Conservation (phyloP, 2,329 filamentous ascomycete genomes). For the Alternaria tenuissima region DNA sequence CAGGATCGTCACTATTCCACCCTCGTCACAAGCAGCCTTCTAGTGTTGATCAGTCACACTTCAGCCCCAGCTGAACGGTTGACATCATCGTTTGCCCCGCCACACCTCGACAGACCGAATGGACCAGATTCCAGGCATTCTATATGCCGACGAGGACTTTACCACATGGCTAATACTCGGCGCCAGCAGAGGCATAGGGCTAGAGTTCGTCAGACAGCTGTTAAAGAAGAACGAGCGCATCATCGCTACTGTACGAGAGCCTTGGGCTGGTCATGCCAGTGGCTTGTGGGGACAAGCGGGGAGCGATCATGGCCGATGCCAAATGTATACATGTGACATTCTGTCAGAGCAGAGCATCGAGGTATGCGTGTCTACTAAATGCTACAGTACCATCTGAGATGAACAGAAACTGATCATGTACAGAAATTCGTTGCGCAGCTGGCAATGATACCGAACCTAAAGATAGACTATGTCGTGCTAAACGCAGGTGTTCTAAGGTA, state of each 20-base stretch:
- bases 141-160: constrained; percentile 52
- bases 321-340: constrained; percentile 63
- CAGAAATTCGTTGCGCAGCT: constrained; percentile 57
- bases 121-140: constrained; percentile 55
- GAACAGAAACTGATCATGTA: background rate
- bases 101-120: constrained; percentile 35
- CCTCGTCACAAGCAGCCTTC: constrained; percentile 1
- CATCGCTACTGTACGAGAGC: constrained; percentile 61
- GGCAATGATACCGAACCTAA: constrained; percentile 51
- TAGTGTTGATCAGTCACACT: constrained; percentile 4
- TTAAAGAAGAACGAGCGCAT: constrained; percentile 58
- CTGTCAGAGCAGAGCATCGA: constrained; percentile 61
- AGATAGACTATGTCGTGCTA: constrained; percentile 63
- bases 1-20: constrained; percentile 1
- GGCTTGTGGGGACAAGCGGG: constrained; percentile 54
- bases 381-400: background rate
- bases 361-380: constrained; percentile 29
- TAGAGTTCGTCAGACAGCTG: constrained; percentile 62
- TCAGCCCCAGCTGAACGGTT: constrained; percentile 8
- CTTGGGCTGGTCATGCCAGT: constrained; percentile 51
- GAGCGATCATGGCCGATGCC: constrained; percentile 56
- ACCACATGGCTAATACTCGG: constrained; percentile 59
- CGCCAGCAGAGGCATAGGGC: constrained; percentile 59
- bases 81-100: constrained; percentile 28
- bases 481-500: constrained; percentile 66